phyloP scores from a whole-genome alignment of 768 basidiomycete genomes.

The Xerocomellus dryophilus region DNA sequence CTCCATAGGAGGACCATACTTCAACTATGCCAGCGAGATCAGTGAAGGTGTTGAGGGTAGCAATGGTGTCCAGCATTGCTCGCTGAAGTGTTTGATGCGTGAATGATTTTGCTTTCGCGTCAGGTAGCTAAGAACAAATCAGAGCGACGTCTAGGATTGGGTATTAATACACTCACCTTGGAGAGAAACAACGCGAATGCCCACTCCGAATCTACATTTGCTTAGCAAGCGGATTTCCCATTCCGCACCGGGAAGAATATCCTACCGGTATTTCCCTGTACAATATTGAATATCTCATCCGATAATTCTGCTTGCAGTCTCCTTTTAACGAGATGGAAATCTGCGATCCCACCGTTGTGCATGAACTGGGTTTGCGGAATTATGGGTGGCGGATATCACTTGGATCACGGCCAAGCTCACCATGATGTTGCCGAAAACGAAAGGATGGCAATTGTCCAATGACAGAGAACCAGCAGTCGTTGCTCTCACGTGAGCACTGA shows the following conservation, averaged over 20 bases:
- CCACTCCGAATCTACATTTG: slow-evolving; percentile 85
- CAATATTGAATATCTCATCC: slow-evolving; percentile 82
- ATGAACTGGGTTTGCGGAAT: slow-evolving; percentile 62
- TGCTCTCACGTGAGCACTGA: slow-evolving; percentile 86
- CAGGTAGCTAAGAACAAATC: slow-evolving; percentile 56
- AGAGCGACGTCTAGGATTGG: slow-evolving; percentile 1
- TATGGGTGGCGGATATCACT: not conserved
- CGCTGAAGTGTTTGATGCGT: slow-evolving; percentile 66
- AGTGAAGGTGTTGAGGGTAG: slow-evolving; percentile 69
- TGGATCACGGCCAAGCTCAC: slow-evolving; percentile 37
- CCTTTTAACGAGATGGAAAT: slow-evolving; percentile 80
- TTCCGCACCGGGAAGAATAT: not conserved
- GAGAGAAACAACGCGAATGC: slow-evolving; percentile 91
- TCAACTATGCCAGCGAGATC: slow-evolving; percentile 72
- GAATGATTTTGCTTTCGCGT: slow-evolving; percentile 75
- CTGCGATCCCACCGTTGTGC: slow-evolving; percentile 94
- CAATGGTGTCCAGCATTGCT: slow-evolving; percentile 89
- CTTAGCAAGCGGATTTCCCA: not conserved
- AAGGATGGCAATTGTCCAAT: slow-evolving; percentile 94
- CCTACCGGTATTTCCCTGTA: slow-evolving; percentile 89
- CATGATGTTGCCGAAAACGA: slow-evolving; percentile 89
- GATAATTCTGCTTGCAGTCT: slow-evolving; percentile 69
- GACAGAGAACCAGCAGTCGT: slow-evolving; percentile 91
- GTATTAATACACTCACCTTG: slow-evolving; percentile 44
- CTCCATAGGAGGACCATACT: slow-evolving; percentile 36